Percentiles rank a stretch among this genome's conserved stretches.
These are phyloP conservation scores for Radiomyces spectabilis DNA, from an alignment of 192 early-diverging fungal species.

Conservation along the genomic window DNA sequence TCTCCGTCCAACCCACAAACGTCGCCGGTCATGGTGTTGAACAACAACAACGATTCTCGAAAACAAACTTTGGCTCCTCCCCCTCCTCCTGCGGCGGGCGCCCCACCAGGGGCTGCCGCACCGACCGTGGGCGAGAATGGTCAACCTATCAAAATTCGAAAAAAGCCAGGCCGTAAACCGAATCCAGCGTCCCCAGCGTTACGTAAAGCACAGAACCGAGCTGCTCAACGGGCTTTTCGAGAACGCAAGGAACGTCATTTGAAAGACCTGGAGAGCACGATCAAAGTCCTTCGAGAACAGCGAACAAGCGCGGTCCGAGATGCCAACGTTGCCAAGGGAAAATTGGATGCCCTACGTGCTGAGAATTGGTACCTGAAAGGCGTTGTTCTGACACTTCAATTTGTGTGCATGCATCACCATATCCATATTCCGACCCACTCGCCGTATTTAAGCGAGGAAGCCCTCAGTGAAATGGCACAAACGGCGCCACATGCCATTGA, in stretches of 20 bases:
- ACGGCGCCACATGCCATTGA: slow-evolving; percentile 26
- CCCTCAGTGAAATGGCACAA: slow-evolving; percentile 23
- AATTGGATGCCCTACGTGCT: slow-evolving; percentile 31
- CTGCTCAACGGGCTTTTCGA: slow-evolving; percentile 85
- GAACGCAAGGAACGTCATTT: slow-evolving; percentile 81
- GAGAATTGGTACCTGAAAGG: slow-evolving; percentile 46
- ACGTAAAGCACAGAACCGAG: slow-evolving; percentile 76
- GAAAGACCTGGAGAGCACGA: slow-evolving; percentile 64
- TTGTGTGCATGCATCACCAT: slow-evolving; percentile 29
- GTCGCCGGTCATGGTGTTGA: no score
- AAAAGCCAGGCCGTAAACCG: slow-evolving; percentile 55
- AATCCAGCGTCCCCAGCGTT: slow-evolving; percentile 54
- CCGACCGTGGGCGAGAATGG: slow-evolving; percentile 14
- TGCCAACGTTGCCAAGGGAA: slow-evolving; percentile 31
- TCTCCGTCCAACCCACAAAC: no score
- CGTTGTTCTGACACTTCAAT: slow-evolving; percentile 38
- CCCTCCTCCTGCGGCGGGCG: no score
- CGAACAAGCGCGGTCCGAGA: slow-evolving; percentile 42
- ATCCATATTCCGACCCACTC: slow-evolving; percentile 26
- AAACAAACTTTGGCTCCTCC: neutral
- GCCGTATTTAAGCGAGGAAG: slow-evolving; percentile 24
- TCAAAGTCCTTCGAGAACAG: slow-evolving; percentile 56
- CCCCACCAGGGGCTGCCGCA: no score
- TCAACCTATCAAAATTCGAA: slow-evolving; percentile 36
- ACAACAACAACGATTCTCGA: neutral